Evolutionary conservation across 352 stramenopile species (phyloP).

Genomic region (Achlya hypogyna): DNA sequence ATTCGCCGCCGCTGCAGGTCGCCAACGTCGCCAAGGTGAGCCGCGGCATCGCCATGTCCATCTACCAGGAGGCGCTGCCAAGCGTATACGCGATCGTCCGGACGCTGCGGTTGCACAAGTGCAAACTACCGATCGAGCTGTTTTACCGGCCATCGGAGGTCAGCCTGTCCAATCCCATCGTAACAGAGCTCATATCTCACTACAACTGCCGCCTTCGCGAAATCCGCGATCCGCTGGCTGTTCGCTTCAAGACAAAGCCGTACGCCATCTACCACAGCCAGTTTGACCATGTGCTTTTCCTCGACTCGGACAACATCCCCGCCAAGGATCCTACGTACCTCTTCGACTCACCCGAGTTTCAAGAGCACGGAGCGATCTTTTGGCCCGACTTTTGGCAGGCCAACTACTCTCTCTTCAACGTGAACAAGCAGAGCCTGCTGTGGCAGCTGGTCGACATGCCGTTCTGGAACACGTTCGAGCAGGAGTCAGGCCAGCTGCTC

Average conservation of each 20-base stretch:
- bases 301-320: slow-evolving; percentile 72
- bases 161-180: slow-evolving; percentile 33
- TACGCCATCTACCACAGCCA: slow-evolving; percentile 63
- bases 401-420: slow-evolving; percentile 66
- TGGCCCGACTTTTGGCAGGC: slow-evolving; percentile 74
- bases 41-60: slow-evolving; percentile 39
- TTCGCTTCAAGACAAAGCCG: slow-evolving; percentile 62
- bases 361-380: slow-evolving; percentile 45
- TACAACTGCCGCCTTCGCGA: slow-evolving; percentile 50
- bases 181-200: slow-evolving; percentile 28
- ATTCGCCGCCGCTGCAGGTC: background rate
- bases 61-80: slow-evolving; percentile 41
- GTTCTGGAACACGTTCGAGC: slow-evolving; percentile 64
- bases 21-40: background rate
- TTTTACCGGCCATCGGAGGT: slow-evolving; percentile 56
- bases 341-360: slow-evolving; percentile 45
- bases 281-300: slow-evolving; percentile 68
- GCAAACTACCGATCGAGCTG: slow-evolving; percentile 50
- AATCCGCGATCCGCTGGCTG: slow-evolving; percentile 43
- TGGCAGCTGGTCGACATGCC: slow-evolving; percentile 57
- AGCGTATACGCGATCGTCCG: slow-evolving; percentile 45
- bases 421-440: slow-evolving; percentile 48
- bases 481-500: slow-evolving; percentile 67
- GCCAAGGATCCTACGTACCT: slow-evolving; percentile 54
- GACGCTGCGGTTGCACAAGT: slow-evolving; percentile 32